Percentiles rank a stretch among this genome's conserved stretches.
phyloP scores from a whole-genome alignment of 78 protist genomes.

The Planoprotostelium fungivorum region DNA sequence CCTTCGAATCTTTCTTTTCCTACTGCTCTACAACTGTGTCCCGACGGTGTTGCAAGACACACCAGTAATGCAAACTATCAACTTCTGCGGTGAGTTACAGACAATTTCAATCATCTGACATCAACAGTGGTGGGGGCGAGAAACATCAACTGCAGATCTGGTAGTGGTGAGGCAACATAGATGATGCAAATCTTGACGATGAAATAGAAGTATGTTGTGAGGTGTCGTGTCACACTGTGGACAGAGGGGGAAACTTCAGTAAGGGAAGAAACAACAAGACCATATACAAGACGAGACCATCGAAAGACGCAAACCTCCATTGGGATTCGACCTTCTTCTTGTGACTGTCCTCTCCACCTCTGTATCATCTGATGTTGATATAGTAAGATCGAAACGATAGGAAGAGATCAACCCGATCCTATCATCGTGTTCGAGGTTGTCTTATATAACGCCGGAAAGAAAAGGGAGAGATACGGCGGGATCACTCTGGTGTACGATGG shows the following conservation, averaged over 20 bases:
- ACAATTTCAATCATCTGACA: neutral
- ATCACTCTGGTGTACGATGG: neutral
- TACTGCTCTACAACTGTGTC: no score
- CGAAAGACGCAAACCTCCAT: neutral
- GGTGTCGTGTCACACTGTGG: neutral
- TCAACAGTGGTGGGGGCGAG: neutral
- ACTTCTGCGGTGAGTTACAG: neutral
- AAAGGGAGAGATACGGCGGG: neutral
- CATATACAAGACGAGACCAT: neutral
- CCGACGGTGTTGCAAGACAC: no score
- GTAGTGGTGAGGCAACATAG: neutral
- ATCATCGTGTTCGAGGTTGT: neutral
- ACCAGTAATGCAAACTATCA: neutral
- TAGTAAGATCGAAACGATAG: neutral
- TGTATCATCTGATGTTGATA: neutral
- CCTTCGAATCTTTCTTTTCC: no score
- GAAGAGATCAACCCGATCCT: neutral
- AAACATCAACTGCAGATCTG: neutral
- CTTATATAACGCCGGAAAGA: neutral
- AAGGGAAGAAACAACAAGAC: neutral
- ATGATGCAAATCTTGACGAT: neutral
- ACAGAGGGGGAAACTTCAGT: neutral
- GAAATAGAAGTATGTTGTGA: neutral
- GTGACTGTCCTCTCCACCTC: neutral
- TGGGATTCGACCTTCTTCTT: neutral